A percentile compares a stretch with the other conserved stretches of the same genome.
Evolutionary conservation across 805 yeast genomes (phyloP).

Genomic region (Gaillardinia entomophila): DNA sequence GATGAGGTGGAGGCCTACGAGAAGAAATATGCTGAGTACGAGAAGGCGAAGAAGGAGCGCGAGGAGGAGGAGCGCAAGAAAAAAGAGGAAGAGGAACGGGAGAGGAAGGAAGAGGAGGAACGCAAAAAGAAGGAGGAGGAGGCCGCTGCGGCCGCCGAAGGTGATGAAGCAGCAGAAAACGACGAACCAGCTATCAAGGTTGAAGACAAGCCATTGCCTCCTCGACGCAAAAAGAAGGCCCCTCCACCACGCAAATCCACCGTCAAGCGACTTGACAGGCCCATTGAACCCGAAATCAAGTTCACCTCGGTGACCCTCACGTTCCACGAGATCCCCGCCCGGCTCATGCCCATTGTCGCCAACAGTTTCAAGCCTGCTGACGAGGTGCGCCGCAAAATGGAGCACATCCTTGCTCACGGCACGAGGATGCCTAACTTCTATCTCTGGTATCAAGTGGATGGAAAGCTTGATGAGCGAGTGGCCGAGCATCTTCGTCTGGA

Average conservation of each 20-base stretch:
- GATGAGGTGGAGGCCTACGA: conserved; percentile 44
- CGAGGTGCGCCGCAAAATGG: conserved; percentile 59
- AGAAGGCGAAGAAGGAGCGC: conserved; percentile 20
- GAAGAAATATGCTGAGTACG: conserved; percentile 21
- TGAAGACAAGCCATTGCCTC: conserved; percentile 4
- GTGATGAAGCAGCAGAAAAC: conserved; percentile 9
- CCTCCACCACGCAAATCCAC: conserved; percentile 8
- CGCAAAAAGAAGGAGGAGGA: conserved; percentile 16
- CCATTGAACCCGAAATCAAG: conserved; percentile 39
- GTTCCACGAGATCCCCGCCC: conserved; percentile 58
- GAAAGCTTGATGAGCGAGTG: conserved; percentile 58
- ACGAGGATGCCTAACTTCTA: conserved; percentile 54
- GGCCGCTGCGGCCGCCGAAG: conserved; percentile 2
- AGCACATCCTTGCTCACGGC: conserved; percentile 52
- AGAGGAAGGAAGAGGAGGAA: conserved; percentile 9
- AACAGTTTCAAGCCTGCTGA: conserved; percentile 59
- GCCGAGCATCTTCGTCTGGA: conserved; percentile 61
- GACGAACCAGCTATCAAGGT: conserved; percentile 9
- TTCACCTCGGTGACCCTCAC: conserved; percentile 64
- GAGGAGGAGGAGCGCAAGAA: conserved; percentile 19
- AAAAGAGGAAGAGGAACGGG: conserved; percentile 15
- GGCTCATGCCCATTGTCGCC: conserved; percentile 56
- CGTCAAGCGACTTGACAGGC: conserved; percentile 20
- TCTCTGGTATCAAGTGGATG: conserved; percentile 83
- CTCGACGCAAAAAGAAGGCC: conserved; percentile 7